Conservation (phyloP, 2,329 filamentous ascomycete genomes). For the Mycosphaerella arachidis region DNA sequence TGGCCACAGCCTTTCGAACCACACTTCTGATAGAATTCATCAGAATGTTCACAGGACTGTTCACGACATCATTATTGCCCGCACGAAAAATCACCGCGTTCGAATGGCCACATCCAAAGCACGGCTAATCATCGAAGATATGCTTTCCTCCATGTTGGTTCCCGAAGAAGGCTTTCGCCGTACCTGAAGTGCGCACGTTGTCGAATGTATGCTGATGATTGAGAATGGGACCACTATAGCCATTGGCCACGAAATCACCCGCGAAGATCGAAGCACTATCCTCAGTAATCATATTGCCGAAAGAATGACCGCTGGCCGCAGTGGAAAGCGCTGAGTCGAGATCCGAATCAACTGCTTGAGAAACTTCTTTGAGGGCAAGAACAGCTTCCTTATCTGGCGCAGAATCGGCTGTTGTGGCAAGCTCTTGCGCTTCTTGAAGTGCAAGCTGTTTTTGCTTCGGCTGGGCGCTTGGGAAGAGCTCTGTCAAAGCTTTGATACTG, state of each 20-base stretch:
- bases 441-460: background rate
- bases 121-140: background rate
- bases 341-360: constrained; percentile 1
- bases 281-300: background rate
- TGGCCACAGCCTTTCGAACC: background rate
- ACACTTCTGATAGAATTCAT: background rate
- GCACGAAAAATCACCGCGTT: background rate
- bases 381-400: background rate
- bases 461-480: constrained; percentile 5
- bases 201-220: background rate
- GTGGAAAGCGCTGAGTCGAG: background rate
- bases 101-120: background rate
- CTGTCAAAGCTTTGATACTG: background rate
- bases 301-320: background rate
- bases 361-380: background rate
- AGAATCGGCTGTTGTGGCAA: background rate
- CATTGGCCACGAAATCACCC: constrained; percentile 1
- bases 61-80: background rate
- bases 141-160: background rate
- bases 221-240: background rate
- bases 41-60: background rate
- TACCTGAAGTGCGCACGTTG: background rate
- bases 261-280: background rate
- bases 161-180: background rate
- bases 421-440: background rate